phyloP scores from a whole-genome alignment of 176 grass and related monocot genomes.

The Musa troglodytarum region DNA sequence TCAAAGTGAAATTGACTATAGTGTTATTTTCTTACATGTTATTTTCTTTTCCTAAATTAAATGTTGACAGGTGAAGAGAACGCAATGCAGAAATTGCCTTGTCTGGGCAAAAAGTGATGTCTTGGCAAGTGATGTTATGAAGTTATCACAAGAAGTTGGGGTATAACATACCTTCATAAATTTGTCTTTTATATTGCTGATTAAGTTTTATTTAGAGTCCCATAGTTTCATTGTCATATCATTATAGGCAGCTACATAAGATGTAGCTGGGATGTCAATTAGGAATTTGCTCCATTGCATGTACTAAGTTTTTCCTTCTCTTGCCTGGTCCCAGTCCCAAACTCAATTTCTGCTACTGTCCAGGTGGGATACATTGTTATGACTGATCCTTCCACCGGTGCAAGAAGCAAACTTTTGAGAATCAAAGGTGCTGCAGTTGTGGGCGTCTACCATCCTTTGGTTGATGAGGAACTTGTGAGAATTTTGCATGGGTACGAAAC shows the following conservation, averaged over 20 bases:
- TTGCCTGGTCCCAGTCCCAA: neutral
- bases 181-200: neutral
- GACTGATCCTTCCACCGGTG: conserved; percentile 53
- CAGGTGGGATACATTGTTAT: conserved; percentile 97
- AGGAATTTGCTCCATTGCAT: neutral
- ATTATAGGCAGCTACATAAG: neutral
- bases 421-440: conserved; percentile 71
- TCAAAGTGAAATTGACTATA: too few species aligned
- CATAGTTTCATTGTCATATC: neutral
- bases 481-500: conserved; percentile 43
- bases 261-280: neutral
- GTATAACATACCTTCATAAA: conserved; percentile 26
- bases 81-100: conserved; percentile 57
- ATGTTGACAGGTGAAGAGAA: conserved; percentile 43
- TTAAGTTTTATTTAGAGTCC: neutral
- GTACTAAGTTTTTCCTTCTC: neutral
- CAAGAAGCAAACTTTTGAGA: conserved; percentile 48
- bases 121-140: conserved; percentile 48
- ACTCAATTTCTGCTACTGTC: conserved; percentile 9
- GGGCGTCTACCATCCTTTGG: conserved; percentile 64
- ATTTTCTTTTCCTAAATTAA: too few species aligned
- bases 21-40: too few species aligned
- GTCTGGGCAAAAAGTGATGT: conserved; percentile 77
- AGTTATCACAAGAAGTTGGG: conserved; percentile 47
- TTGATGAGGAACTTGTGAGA: conserved; percentile 48